Base-by-base conservation (phyloP, 805 yeast genomes). In the Priceomyces carsonii region DNA sequence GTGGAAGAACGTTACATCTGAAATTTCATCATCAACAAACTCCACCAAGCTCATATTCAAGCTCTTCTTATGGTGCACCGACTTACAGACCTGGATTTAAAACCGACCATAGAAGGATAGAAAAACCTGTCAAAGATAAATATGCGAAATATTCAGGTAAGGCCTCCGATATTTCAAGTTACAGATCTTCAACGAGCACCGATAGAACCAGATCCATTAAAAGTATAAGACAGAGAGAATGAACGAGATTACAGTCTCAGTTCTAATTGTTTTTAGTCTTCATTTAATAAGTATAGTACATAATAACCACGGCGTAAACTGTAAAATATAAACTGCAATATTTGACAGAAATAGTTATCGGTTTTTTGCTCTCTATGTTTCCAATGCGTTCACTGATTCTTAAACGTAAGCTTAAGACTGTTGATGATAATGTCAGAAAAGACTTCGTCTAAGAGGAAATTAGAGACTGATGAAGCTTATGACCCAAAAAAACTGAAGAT, bases 1-100 rank as follows among this genome's bases (percentile, higher is more conserved):
- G 55, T 39, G 59, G 57, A 2, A 44, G 63, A 48, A 51, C 60
- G 29, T 38, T 59, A 26, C 19, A 50, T 36, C 33, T 49, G 24
- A 24, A 45, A 28, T n/a, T n/a, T n/a, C 37, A 36, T 22, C 42
- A 44, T 29, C 48, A 50, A 15, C 46, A 40, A 9, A 19, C 29
- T 10, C 21, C 20, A 7, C 16, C 42, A 6, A 17, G 32, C 15
- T 22, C 29, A 6, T 29, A 23, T 16, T 26, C 18, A 14, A 6
- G 19, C 10, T 15, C 29, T 5, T 14, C 5, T 7, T 25, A 25
- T 23, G 12, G 18, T 6, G n/a, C 15, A 6, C 29, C 24, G 17
- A 10, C 29, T 7, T 8, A 14, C 4, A 24, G 13, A 8, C 27
- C 18, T 12, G 38, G 20, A 2, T 12, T 22, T 13, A 23, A 18